Evolutionary conservation across 2,329 filamentous ascomycete species (phyloP), one percentile per base, ranked within the genome.

Genomic region (Fusarium newnesense): DNA sequence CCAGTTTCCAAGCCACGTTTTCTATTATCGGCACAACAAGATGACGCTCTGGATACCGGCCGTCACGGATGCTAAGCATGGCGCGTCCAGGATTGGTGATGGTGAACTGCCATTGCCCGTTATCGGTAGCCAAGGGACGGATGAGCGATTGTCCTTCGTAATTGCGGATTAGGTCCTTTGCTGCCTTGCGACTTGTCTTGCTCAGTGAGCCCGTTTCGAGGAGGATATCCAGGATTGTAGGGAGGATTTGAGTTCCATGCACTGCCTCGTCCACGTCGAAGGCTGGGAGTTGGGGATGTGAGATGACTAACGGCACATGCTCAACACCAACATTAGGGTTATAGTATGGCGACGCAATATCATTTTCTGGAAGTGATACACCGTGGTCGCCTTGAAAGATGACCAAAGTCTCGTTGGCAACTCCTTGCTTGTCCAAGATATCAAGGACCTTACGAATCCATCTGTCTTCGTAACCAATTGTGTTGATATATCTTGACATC

Each of bases 321-420:
- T 77, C 62, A 36, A 73, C 76, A 34, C 75, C 78, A 12, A 78
- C 62, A 42, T 75, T 79, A 4, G 78, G 75, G 63, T 81, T 79
- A 24, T 80, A 79, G 24, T 81, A 81, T 1, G 80, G 71, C 3
- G 80, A 74, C 5, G 75, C 60, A 9, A 76, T 68, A 12, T 70
- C 75, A 11, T 80, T 80, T 39, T 81, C 80, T 0, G 79, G 74
- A 12, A 81, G 75, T 0, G 80, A 80, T 21, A 80, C 53, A 15
- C 80, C 80, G 5, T 81, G 80, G 42, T 81, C 80, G 9, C 80
- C 80, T 2, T 79, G 75, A 42, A 80, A 72, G 11, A 81, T 73
- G 15, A 80, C 61, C 4, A 81, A 66, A 2, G 80, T 81, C 52
- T 81, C 79, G 16, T 81, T 73, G 9, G 80, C 78, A 16, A 80